Evolutionary conservation across 495 filamentous ascomycete genomes (phyloP).

Genomic region (Immersiella caudata): DNA sequence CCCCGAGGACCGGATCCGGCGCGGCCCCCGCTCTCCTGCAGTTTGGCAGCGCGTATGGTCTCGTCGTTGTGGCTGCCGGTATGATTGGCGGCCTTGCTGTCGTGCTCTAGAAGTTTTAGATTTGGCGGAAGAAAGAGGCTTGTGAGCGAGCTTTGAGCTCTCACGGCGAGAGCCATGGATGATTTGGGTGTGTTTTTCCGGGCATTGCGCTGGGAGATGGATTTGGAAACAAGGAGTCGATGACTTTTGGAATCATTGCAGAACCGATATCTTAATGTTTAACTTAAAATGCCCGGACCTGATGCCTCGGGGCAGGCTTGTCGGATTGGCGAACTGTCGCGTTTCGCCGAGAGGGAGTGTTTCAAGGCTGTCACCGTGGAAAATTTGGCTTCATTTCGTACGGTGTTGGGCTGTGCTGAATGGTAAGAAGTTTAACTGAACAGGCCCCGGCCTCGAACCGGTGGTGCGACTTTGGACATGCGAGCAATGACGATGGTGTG

Average conservation of each 20-base stretch:
- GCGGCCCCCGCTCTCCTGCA: conserved; percentile 48
- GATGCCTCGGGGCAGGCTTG: background rate
- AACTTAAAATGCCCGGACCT: background rate
- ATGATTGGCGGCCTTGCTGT: conserved; percentile 67
- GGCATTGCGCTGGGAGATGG: conserved; percentile 9
- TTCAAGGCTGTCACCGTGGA: background rate
- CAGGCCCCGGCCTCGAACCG: background rate
- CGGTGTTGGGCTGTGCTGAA: background rate
- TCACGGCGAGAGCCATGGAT: background rate
- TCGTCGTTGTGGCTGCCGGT: conserved; percentile 57
- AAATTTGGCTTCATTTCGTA: too few relatives aligned
- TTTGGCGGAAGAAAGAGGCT: background rate
- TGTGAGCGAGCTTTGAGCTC: background rate
- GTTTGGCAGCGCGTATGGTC: conserved; percentile 61
- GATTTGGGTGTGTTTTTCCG: conserved; percentile 5
- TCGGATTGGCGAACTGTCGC: background rate
- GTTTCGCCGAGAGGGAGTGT: background rate
- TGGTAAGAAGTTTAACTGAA: background rate
- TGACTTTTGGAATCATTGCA: background rate
- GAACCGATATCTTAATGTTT: conserved; percentile 17
- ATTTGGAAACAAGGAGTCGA: conserved; percentile 9
- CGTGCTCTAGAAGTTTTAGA: conserved; percentile 50
- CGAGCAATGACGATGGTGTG: background rate
- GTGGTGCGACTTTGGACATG: background rate
- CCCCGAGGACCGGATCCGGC: background rate